Conservation (phyloP, 108 stramenopile genomes). For the Nitzschia palea region DNA sequence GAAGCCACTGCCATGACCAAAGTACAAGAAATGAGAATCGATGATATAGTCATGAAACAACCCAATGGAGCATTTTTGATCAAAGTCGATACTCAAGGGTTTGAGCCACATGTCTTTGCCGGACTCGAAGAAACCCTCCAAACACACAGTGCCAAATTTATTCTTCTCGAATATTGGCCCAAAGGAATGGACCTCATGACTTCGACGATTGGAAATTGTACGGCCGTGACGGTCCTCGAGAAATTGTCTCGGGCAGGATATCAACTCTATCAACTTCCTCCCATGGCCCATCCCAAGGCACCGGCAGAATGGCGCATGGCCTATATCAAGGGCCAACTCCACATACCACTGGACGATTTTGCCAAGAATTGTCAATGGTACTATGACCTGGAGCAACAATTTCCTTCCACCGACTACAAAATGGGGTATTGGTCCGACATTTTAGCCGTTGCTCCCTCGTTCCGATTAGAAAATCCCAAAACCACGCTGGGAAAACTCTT, state of each 20-base stretch:
- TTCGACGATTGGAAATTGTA: background rate
- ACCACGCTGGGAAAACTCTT: background rate
- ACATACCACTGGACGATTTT: slow-evolving; percentile 17
- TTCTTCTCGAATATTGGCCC: slow-evolving; percentile 35
- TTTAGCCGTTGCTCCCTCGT: slow-evolving; percentile 26
- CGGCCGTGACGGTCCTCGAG: slow-evolving; percentile 1
- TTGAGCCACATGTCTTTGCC: slow-evolving; percentile 32
- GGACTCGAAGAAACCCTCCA: slow-evolving; percentile 15
- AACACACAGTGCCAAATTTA: background rate
- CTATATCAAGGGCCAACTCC: background rate
- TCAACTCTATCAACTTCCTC: slow-evolving; percentile 4
- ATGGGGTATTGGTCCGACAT: slow-evolving; percentile 41
- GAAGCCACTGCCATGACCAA: slow-evolving; percentile 2
- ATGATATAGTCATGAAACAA: background rate
- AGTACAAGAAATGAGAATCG: background rate
- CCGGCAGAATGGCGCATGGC: background rate
- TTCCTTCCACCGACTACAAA: slow-evolving; percentile 18
- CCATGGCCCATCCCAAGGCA: slow-evolving; percentile 15
- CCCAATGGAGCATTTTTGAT: slow-evolving; percentile 6
- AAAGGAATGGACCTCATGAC: slow-evolving; percentile 34
- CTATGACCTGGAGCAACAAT: slow-evolving; percentile 18
- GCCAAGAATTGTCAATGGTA: slow-evolving; percentile 18
- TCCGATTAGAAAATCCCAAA: background rate
- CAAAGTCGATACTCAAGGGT: slow-evolving; percentile 45
- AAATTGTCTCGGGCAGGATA: slow-evolving; percentile 2